phyloP scores from a whole-genome alignment of 768 basidiomycete genomes.

The Filobasidium floriforme region DNA sequence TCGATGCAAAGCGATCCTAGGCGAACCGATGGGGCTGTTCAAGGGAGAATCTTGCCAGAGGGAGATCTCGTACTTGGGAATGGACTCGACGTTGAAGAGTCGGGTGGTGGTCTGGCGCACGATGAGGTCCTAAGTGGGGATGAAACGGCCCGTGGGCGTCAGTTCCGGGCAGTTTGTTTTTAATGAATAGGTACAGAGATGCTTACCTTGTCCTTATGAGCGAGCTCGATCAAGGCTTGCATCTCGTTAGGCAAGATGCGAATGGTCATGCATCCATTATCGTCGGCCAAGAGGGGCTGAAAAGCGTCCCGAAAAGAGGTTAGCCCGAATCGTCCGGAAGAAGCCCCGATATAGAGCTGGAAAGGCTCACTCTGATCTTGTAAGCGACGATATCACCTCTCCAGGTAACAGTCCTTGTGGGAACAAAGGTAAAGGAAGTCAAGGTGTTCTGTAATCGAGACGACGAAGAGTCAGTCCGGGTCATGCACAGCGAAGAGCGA shows the following conservation, averaged over 20 bases:
- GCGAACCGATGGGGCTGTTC: not conserved
- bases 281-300: conserved; percentile 7
- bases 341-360: not conserved
- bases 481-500: not conserved
- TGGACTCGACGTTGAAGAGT: conserved; percentile 1
- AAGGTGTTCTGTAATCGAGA: not conserved
- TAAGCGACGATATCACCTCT: conserved; percentile 11
- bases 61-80: conserved; percentile 9
- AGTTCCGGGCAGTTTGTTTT: too few species aligned
- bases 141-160: not conserved
- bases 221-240: not conserved
- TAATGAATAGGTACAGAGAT: too few species aligned
- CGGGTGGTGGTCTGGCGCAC: not conserved
- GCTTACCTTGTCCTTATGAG: not conserved
- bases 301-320: not conserved
- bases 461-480: too few species aligned
- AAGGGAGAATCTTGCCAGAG: conserved; percentile 3
- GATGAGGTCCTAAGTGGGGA: not conserved
- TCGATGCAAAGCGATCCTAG: not conserved
- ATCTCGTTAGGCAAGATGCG: not conserved
- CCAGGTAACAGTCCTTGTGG: conserved; percentile 9
- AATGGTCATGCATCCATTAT: conserved; percentile 8
- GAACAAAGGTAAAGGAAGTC: not conserved
- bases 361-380: conserved; percentile 3
- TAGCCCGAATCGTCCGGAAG: not conserved